Conservation (phyloP, 768 basidiomycete species). For the Rhizopogon roseolus region DNA sequence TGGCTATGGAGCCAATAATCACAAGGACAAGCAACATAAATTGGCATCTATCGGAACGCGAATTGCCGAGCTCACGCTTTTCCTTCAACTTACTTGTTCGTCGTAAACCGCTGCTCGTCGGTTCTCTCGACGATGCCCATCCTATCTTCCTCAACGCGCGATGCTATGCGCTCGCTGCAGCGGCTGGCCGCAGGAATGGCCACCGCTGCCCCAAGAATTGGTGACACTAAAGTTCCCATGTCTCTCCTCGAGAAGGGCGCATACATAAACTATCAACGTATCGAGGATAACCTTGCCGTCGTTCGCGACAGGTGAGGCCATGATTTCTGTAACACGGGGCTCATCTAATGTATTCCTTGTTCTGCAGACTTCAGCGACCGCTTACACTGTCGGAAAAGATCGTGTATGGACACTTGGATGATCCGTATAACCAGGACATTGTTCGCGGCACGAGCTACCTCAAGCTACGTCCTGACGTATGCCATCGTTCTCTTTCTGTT, state of each 20-base stretch:
- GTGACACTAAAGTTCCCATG: slow-evolving; percentile 88
- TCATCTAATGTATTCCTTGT: background rate
- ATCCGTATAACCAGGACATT: slow-evolving; percentile 88
- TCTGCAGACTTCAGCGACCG: slow-evolving; percentile 73
- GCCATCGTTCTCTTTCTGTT: slow-evolving; percentile 25
- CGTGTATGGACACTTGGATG: slow-evolving; percentile 96
- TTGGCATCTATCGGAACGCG: slow-evolving; percentile 9
- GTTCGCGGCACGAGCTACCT: slow-evolving; percentile 91
- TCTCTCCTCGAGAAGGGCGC: slow-evolving; percentile 77
- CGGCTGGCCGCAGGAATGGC: slow-evolving; percentile 70
- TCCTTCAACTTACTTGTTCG: slow-evolving; percentile 14
- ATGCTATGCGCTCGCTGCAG: slow-evolving; percentile 48
- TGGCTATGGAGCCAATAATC: slow-evolving; percentile 12
- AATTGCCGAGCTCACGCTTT: slow-evolving; percentile 18
- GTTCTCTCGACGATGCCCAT: slow-evolving; percentile 55
- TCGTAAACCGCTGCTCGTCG: slow-evolving; percentile 16
- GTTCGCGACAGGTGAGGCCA: slow-evolving; percentile 69
- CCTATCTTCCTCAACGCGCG: slow-evolving; percentile 48
- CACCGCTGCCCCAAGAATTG: slow-evolving; percentile 74
- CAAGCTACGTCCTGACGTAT: slow-evolving; percentile 94
- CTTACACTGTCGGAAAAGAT: slow-evolving; percentile 96
- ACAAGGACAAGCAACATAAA: slow-evolving; percentile 17
- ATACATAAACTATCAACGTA: slow-evolving; percentile 93
- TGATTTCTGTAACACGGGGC: background rate
- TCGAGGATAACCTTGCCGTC: slow-evolving; percentile 93